Conservation (phyloP, 331 rosid genomes). For the Pyrus hybrid region DNA sequence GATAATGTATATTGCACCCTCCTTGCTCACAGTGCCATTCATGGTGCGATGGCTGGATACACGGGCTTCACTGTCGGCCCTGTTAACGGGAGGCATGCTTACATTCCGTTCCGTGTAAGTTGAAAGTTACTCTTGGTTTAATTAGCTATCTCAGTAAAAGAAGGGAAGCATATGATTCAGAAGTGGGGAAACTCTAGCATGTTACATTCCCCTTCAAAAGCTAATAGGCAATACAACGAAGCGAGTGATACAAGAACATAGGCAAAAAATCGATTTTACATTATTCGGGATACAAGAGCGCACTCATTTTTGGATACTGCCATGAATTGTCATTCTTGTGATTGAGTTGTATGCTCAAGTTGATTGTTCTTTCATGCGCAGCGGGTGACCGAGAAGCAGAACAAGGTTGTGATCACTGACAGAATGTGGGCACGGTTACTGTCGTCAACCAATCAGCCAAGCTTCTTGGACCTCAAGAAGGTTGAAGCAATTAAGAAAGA, state of each 20-base stretch:
- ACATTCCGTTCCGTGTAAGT: constrained; percentile 46
- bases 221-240: neutral
- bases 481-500: neutral
- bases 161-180: neutral
- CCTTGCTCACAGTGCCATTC: constrained; percentile 51
- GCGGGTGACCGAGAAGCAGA: constrained; percentile 29
- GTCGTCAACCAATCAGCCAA: constrained; percentile 52
- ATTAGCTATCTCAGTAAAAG: neutral
- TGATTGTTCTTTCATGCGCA: constrained; percentile 10
- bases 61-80: constrained; percentile 48
- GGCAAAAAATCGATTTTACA: neutral
- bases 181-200: neutral
- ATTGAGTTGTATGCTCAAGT: neutral
- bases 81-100: constrained; percentile 47
- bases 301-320: neutral
- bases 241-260: neutral
- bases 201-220: neutral
- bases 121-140: neutral
- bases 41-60: constrained; percentile 60
- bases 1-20: constrained; percentile 49
- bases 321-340: neutral
- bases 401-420: constrained; percentile 1
- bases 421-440: constrained; percentile 57
- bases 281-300: neutral
- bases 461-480: constrained; percentile 27